phyloP scores from a whole-genome alignment of 2,329 filamentous ascomycete species.

The Epichloe gansuensis region DNA sequence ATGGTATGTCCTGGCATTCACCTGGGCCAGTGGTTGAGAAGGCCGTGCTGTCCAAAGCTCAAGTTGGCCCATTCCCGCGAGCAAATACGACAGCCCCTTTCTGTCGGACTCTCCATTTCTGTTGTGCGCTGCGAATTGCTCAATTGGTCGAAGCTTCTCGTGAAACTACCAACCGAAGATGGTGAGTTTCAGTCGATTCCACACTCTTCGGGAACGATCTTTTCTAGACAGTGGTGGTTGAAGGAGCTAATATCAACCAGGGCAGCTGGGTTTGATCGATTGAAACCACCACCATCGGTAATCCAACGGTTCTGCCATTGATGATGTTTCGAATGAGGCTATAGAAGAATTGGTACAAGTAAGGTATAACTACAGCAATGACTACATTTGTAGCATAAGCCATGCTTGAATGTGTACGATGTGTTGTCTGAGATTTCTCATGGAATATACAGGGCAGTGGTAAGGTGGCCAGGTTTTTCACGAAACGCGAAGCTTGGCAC shows the following conservation, averaged over 20 bases:
- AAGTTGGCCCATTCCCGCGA: neutral
- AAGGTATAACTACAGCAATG: neutral
- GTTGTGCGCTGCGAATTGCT: neutral
- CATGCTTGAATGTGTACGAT: too few relatives aligned
- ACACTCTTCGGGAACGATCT: neutral
- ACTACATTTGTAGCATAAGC: neutral
- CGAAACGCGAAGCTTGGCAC: too few relatives aligned
- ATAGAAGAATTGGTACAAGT: neutral
- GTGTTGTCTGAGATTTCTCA: too few relatives aligned
- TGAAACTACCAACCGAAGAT: conserved; percentile 3
- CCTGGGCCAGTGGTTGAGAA: neutral
- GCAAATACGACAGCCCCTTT: neutral
- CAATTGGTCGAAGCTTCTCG: conserved; percentile 1
- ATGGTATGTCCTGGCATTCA: neutral
- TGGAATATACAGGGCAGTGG: too few relatives aligned
- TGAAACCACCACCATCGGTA: neutral
- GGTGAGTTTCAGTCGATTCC: neutral
- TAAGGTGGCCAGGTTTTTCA: too few relatives aligned
- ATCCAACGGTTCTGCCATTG: neutral
- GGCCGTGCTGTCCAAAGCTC: neutral
- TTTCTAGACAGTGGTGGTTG: neutral
- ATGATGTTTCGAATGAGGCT: neutral
- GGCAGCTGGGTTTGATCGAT: neutral
- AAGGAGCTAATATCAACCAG: conserved; percentile 1
- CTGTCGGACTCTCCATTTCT: neutral